phyloP scores from a whole-genome alignment of 2,329 filamentous ascomycete species.

The Diaporthe vexans region DNA sequence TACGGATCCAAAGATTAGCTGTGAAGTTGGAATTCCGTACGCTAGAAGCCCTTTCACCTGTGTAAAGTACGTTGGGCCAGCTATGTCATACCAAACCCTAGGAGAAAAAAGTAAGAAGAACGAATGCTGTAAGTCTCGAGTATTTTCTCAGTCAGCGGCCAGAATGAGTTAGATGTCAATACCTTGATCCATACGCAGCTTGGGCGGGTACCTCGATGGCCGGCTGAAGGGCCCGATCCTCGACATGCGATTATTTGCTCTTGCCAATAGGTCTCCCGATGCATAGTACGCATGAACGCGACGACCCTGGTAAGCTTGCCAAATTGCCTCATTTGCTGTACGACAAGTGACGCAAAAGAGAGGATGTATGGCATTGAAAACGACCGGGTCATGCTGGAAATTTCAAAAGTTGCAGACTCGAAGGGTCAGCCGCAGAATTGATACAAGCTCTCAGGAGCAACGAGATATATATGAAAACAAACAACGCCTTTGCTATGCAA shows the following conservation, averaged over 20 bases:
- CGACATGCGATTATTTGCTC: background rate
- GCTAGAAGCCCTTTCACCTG: background rate
- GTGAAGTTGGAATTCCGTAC: background rate
- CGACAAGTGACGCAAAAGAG: background rate
- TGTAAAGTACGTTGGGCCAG: background rate
- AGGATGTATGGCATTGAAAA: background rate
- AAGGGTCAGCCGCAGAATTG: background rate
- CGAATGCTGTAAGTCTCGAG: background rate
- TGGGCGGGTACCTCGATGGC: background rate
- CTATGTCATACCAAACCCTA: slow-evolving; percentile 7
- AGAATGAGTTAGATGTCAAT: background rate
- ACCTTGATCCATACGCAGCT: background rate
- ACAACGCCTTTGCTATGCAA: slow-evolving; percentile 25
- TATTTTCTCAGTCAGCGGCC: background rate
- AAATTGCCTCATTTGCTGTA: background rate
- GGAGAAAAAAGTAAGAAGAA: background rate
- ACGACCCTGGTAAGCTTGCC: background rate
- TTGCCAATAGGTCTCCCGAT: no score
- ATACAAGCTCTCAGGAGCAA: background rate
- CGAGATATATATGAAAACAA: background rate
- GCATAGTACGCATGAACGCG: no score
- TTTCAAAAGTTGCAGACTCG: background rate
- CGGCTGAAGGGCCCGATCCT: background rate
- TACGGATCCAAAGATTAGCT: slow-evolving; percentile 7
- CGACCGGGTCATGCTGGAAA: background rate